phyloP scores from a whole-genome alignment of 495 filamentous ascomycete species.

The Articulospora tetracladia region DNA sequence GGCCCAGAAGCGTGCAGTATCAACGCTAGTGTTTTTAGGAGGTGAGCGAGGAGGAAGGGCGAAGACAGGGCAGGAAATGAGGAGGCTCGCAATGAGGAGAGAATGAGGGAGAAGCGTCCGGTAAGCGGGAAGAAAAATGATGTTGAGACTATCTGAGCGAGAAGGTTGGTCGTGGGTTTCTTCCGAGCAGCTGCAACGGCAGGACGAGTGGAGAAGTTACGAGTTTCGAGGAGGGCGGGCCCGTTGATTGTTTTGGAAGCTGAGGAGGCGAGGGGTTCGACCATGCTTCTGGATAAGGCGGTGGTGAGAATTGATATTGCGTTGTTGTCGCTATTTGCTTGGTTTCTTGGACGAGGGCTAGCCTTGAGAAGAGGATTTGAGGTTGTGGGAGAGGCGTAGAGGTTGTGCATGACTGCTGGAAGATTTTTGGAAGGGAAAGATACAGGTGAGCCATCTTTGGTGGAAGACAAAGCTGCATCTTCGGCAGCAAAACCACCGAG shows the following conservation, averaged over 20 bases:
- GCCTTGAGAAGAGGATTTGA: background rate
- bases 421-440: conserved; percentile 42
- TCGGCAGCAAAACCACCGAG: conserved; percentile 74
- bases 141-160: conserved; percentile 67
- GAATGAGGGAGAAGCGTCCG: conserved; percentile 51
- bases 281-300: conserved; percentile 61
- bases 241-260: conserved; percentile 58
- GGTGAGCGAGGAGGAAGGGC: conserved; percentile 54
- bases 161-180: conserved; percentile 66
- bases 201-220: conserved; percentile 71
- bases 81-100: conserved; percentile 33
- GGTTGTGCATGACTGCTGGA: conserved; percentile 40
- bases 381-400: conserved; percentile 37
- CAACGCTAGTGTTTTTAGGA: conserved; percentile 62
- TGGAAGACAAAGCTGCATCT: conserved; percentile 24
- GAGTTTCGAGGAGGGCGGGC: conserved; percentile 79
- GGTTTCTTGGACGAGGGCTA: conserved; percentile 6
- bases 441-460: conserved; percentile 14
- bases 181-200: conserved; percentile 62
- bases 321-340: conserved; percentile 24
- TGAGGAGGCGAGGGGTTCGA: conserved; percentile 72
- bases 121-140: conserved; percentile 81
- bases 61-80: conserved; percentile 44
- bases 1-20: conserved; percentile 64
- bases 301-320: conserved; percentile 59